These are phyloP conservation scores for Pseudofabraea citricarpa DNA, from an alignment of 2,329 filamentous ascomycete species.

Conservation along the genomic window DNA sequence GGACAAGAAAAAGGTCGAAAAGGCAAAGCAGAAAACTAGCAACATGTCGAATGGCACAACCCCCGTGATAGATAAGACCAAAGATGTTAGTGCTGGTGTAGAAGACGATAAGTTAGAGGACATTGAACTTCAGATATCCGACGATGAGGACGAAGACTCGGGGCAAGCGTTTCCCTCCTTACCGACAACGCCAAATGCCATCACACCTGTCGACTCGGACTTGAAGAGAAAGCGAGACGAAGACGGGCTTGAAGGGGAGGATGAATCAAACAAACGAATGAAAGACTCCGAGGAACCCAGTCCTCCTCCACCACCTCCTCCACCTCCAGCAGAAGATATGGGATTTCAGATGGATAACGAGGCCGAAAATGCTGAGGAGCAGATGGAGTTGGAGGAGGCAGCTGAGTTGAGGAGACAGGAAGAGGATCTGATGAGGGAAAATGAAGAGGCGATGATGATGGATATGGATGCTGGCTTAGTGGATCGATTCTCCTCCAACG, in stretches of 20 bases:
- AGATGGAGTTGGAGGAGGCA: slow-evolving; percentile 17
- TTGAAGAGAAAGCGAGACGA: slow-evolving; percentile 63
- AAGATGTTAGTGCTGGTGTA: slow-evolving; percentile 24
- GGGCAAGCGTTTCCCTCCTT: slow-evolving; percentile 37
- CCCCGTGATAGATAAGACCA: slow-evolving; percentile 24
- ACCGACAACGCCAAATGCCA: slow-evolving; percentile 39
- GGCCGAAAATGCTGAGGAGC: slow-evolving; percentile 2
- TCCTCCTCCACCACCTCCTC: slow-evolving; percentile 24
- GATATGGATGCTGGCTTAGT: slow-evolving; percentile 15
- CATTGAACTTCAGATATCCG: slow-evolving; percentile 30
- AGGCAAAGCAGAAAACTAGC: slow-evolving; percentile 21
- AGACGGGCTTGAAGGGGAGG: slow-evolving; percentile 22
- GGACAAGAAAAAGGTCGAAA: slow-evolving; percentile 61
- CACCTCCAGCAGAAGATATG: slow-evolving; percentile 17
- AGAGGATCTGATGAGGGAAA: slow-evolving; percentile 26
- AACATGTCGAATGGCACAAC: slow-evolving; percentile 20
- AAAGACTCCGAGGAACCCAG: slow-evolving; percentile 23
- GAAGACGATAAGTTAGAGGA: slow-evolving; percentile 35
- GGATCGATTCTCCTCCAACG: neutral
- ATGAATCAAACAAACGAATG: slow-evolving; percentile 22
- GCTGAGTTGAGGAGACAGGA: slow-evolving; percentile 17
- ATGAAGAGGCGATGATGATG: slow-evolving; percentile 24
- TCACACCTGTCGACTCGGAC: slow-evolving; percentile 15
- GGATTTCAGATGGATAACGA: slow-evolving; percentile 5
- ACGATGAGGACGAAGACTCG: slow-evolving; percentile 30